Evolutionary conservation across 176 grass and related monocot species (phyloP).

Genomic region (Dendrocalamus sinicus): DNA sequence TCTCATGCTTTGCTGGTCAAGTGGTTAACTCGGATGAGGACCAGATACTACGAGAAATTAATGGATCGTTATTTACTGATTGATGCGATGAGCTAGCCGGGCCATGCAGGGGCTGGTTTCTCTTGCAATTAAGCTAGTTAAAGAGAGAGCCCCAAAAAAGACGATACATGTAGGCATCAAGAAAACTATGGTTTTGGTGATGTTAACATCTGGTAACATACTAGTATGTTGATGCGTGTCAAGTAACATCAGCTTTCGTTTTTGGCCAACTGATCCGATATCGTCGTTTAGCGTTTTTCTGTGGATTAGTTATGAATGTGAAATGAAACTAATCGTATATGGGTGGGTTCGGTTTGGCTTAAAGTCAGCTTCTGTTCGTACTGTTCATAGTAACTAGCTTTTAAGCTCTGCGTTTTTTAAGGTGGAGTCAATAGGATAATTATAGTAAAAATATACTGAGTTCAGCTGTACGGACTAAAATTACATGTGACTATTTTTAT

Average conservation of each 20-base stretch:
- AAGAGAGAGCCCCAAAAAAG: slow-evolving; percentile 1
- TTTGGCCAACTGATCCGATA: neutral
- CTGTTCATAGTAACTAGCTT: too few species aligned
- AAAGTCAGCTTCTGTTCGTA: too few species aligned
- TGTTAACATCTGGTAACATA: neutral
- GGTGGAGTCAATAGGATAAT: too few species aligned
- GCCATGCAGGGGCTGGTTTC: slow-evolving; percentile 30
- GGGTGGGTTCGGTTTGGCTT: neutral
- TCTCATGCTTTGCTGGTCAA: neutral
- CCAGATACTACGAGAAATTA: slow-evolving; percentile 17
- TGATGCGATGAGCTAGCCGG: neutral
- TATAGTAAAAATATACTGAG: too few species aligned
- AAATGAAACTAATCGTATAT: neutral
- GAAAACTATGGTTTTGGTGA: neutral
- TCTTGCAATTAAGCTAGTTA: slow-evolving; percentile 15
- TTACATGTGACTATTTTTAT: too few species aligned
- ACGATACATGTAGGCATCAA: slow-evolving; percentile 42
- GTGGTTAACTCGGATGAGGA: slow-evolving; percentile 21
- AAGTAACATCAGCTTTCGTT: neutral
- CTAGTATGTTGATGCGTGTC: neutral
- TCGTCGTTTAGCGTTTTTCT: neutral
- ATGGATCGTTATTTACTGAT: neutral
- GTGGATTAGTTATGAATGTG: neutral
- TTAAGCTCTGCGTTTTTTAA: too few species aligned
- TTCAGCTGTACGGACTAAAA: too few species aligned